Evolutionary conservation across 2,329 filamentous ascomycete species (phyloP).

Genomic region (Zelopaecilomyces penicillatus): DNA sequence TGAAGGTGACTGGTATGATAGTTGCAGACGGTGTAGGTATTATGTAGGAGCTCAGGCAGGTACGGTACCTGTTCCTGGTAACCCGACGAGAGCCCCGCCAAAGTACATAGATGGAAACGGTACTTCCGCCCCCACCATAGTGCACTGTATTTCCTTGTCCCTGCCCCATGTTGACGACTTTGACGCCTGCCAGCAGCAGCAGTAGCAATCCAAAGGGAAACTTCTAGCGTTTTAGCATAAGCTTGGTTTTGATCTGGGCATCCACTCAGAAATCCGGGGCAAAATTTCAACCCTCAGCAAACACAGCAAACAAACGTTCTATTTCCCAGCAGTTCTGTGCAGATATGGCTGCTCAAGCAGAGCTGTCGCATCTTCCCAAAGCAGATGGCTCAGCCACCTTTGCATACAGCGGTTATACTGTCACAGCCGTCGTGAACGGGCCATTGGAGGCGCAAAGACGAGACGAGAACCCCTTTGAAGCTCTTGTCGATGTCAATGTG

Average conservation of each 20-base stretch:
- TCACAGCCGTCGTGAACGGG: constrained; percentile 83
- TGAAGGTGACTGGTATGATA: not conserved
- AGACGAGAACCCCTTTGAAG: constrained; percentile 88
- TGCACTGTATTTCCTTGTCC: no score
- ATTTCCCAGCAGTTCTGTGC: constrained; percentile 1
- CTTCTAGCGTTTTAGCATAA: no score
- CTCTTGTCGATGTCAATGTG: constrained; percentile 81
- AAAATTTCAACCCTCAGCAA: constrained; percentile 8
- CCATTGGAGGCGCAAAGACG: constrained; percentile 82
- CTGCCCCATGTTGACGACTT: no score
- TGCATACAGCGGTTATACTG: constrained; percentile 65
- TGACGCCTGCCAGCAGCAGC: no score
- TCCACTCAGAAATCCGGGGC: no score
- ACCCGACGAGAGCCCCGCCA: not conserved
- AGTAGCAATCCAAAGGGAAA: no score
- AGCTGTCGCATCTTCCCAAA: constrained; percentile 54
- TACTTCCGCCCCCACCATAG: no score
- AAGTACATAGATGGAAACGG: not conserved
- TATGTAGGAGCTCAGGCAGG: not conserved
- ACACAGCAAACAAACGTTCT: constrained; percentile 8
- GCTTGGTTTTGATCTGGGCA: no score
- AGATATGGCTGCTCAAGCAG: constrained; percentile 36
- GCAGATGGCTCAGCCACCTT: constrained; percentile 76
- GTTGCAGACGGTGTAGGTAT: not conserved
- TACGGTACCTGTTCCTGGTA: not conserved